These are phyloP conservation scores for Ogataea kodamae DNA, from an alignment of 805 yeast genomes.

Conservation along the genomic window DNA sequence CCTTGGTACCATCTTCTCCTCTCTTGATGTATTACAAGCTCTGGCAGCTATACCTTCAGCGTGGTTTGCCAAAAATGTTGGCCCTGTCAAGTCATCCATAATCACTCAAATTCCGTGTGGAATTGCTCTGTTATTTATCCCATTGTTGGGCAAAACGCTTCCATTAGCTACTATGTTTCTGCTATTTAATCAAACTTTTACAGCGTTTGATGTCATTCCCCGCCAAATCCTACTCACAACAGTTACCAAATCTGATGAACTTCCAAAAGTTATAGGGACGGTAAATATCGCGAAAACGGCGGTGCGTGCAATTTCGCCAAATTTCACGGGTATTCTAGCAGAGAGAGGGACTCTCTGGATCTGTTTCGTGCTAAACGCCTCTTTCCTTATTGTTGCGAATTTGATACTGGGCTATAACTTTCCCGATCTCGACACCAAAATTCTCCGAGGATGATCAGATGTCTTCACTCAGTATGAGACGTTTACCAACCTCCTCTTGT, in stretches of 20 bases:
- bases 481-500: slow-evolving; percentile 23
- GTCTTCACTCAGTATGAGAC: slow-evolving; percentile 24
- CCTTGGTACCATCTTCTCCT: slow-evolving; percentile 66
- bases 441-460: slow-evolving; percentile 15
- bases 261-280: slow-evolving; percentile 77
- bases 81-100: slow-evolving; percentile 77
- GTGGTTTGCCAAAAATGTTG: slow-evolving; percentile 56
- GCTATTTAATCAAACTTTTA: slow-evolving; percentile 55
- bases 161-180: slow-evolving; percentile 47
- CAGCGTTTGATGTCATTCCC: slow-evolving; percentile 90
- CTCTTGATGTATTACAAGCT: slow-evolving; percentile 59
- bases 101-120: slow-evolving; percentile 78
- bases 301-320: slow-evolving; percentile 80
- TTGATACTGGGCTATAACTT: slow-evolving; percentile 41
- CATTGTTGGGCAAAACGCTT: slow-evolving; percentile 38
- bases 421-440: slow-evolving; percentile 36
- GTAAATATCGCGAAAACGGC: slow-evolving; percentile 85
- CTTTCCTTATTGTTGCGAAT: slow-evolving; percentile 48
- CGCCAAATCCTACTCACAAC: slow-evolving; percentile 76
- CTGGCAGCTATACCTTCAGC: slow-evolving; percentile 78
- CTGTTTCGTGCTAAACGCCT: slow-evolving; percentile 53
- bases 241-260: slow-evolving; percentile 55
- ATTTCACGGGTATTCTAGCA: slow-evolving; percentile 74
- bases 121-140: slow-evolving; percentile 52
- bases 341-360: slow-evolving; percentile 41